These are phyloP conservation scores for Acer negundo DNA, from an alignment of 345 rosid species.

Conservation along the genomic window DNA sequence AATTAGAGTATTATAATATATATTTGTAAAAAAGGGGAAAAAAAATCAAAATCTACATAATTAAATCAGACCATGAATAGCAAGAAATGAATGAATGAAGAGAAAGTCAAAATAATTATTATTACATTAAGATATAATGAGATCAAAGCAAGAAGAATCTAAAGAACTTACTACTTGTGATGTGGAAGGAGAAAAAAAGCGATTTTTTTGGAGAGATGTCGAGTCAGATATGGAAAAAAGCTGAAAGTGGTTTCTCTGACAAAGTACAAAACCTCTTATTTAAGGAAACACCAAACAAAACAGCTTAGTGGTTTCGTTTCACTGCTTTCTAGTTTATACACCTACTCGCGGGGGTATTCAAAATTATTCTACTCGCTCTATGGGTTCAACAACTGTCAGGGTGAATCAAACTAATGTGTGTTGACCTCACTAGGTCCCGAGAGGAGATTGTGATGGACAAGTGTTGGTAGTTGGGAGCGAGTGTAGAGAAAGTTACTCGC, in stretches of 20 bases:
- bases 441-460: not conserved
- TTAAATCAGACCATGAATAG: not conserved
- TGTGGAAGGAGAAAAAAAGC: not conserved
- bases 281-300: constrained; percentile 4
- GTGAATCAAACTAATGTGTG: not conserved
- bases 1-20: not conserved
- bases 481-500: not conserved
- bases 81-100: not conserved
- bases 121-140: not conserved
- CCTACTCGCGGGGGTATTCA: not conserved
- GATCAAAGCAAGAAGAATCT: not conserved
- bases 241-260: not conserved
- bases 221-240: constrained; percentile 7
- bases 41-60: not conserved
- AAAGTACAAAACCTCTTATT: not conserved
- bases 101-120: not conserved
- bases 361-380: not conserved
- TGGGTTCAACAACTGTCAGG: not conserved
- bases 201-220: constrained; percentile 8
- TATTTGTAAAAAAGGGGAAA: not conserved
- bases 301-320: not conserved
- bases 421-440: not conserved
- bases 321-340: not conserved
- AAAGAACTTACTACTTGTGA: constrained; percentile 7
- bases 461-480: constrained; percentile 1